phyloP scores from a whole-genome alignment of 1,139 yeast species.

The Kodamaea fungicola region DNA sequence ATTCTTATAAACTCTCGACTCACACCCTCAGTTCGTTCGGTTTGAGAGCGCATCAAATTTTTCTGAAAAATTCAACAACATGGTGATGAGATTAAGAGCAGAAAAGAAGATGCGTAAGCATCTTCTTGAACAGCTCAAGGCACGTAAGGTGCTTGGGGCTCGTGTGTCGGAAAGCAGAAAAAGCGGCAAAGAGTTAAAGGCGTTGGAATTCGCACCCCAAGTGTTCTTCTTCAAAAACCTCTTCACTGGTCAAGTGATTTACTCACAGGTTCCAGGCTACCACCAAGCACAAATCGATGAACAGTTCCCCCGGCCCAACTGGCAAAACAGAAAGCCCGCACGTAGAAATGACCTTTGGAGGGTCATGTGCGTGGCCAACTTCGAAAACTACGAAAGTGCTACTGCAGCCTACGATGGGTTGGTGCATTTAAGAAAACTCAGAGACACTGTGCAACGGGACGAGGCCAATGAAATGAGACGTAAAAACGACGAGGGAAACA shows the following conservation, averaged over 20 bases:
- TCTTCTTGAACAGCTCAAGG: slow-evolving; percentile 46
- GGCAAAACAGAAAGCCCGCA: slow-evolving; percentile 82
- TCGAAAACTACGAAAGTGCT: slow-evolving; percentile 62
- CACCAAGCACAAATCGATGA: slow-evolving; percentile 69
- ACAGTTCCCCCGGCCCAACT: slow-evolving; percentile 75
- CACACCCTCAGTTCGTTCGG: no score
- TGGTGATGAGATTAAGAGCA: slow-evolving; percentile 45
- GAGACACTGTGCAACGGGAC: slow-evolving; percentile 58
- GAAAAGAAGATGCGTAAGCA: slow-evolving; percentile 51
- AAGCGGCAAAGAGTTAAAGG: slow-evolving; percentile 27
- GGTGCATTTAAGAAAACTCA: slow-evolving; percentile 65
- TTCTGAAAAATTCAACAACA: slow-evolving; percentile 15
- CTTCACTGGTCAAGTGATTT: slow-evolving; percentile 85
- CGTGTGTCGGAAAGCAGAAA: slow-evolving; percentile 43
- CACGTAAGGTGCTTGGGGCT: slow-evolving; percentile 43
- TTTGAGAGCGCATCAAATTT: background rate
- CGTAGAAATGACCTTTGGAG: slow-evolving; percentile 88
- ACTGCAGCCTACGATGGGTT: slow-evolving; percentile 73
- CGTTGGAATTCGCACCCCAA: slow-evolving; percentile 67
- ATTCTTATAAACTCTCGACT: no score
- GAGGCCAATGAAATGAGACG: slow-evolving; percentile 69
- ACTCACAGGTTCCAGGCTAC: slow-evolving; percentile 77
- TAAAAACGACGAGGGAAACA: slow-evolving; percentile 72
- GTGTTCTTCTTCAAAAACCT: slow-evolving; percentile 79
- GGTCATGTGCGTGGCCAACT: slow-evolving; percentile 81